Evolutionary conservation across 1,139 yeast genomes (phyloP).

Genomic region (Pichia kudriavzevii): DNA sequence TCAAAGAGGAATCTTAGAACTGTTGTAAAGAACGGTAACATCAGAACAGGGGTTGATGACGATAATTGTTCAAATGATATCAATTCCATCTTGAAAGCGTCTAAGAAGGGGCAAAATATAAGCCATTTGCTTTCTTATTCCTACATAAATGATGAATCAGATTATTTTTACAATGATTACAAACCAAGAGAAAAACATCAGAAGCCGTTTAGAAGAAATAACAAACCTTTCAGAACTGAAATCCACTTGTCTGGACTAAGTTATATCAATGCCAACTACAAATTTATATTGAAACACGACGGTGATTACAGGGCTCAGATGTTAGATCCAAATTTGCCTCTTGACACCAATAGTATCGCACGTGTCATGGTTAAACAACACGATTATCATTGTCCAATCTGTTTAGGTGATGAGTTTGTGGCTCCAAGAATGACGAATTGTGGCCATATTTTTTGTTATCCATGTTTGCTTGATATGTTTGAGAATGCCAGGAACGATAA

Average conservation of each 20-base stretch:
- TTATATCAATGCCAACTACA: slow-evolving; percentile 78
- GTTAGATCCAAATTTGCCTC: slow-evolving; percentile 67
- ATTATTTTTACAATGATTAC: slow-evolving; percentile 8
- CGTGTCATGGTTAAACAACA: slow-evolving; percentile 71
- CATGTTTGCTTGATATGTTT: slow-evolving; percentile 69
- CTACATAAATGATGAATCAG: slow-evolving; percentile 32
- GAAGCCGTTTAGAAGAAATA: slow-evolving; percentile 8
- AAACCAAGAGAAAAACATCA: slow-evolving; percentile 7
- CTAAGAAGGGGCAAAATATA: slow-evolving; percentile 49
- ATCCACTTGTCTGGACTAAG: slow-evolving; percentile 52
- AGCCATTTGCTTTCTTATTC: slow-evolving; percentile 59
- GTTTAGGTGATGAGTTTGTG: slow-evolving; percentile 72
- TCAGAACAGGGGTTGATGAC: slow-evolving; percentile 16
- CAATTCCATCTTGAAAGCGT: slow-evolving; percentile 31
- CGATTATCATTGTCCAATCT: slow-evolving; percentile 78
- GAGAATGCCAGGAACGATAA: slow-evolving; percentile 34
- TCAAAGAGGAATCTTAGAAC: slow-evolving; percentile 5
- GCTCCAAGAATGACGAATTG: slow-evolving; percentile 95
- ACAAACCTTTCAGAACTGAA: slow-evolving; percentile 3
- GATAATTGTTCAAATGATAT: slow-evolving; percentile 27
- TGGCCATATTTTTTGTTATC: slow-evolving; percentile 85
- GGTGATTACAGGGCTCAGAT: slow-evolving; percentile 50
- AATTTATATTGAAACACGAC: slow-evolving; percentile 65
- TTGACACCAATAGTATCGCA: slow-evolving; percentile 54
- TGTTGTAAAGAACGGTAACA: slow-evolving; percentile 3